Base-by-base conservation (phyloP, 768 basidiomycete species). In the Psilocybe tampanensis region DNA sequence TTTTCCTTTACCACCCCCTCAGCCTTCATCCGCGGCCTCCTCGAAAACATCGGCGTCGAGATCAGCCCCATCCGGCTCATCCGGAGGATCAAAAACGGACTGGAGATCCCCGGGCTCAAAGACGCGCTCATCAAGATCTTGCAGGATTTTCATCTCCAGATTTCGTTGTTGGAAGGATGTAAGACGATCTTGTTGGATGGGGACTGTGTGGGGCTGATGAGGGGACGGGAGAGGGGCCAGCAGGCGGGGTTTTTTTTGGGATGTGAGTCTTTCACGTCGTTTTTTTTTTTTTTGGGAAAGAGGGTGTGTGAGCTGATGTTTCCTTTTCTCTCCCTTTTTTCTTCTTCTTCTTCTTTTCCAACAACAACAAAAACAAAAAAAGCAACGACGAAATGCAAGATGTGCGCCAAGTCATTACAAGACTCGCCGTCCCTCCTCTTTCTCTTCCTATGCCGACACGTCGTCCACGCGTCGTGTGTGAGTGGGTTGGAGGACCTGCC, bases 1-100 rank as follows among this genome's bases (percentile, higher is more conserved):
- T 43, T 39, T n/a, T 39, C 9, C 22, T 34, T n/a, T 61, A 55
- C 44, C 15, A n/a, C n/a, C n/a, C n/a, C n/a, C n/a, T 2, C 66
- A 93, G 93, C 88, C 0, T 98, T 99, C 76, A 98, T 99, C 42
- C 89, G 95, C 2, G 95, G 92, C 8, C 75, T 99, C 2, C 79
- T 99, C 3, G 95, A 98, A 75, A 97, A 97, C 60, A 93, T 98
- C 44, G 95, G 96, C 21, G 88, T 94, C 1, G 95, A 98, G 64
- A 97, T 98, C 64, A 90, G 95, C 66, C 96, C 97, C 3, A 89
- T 98, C 54, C 86, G 94, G 1, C 80, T 99, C 52, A 96, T 99
- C 47, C 86, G 94, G 2, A 86, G 96, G 9, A 98, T 99, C 72
- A 90, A 91, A 75, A 94, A 98, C 63, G 95, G 97, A 2, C 79